Conservation (phyloP, 805 yeast genomes). For the Candida xiaguanensis region DNA sequence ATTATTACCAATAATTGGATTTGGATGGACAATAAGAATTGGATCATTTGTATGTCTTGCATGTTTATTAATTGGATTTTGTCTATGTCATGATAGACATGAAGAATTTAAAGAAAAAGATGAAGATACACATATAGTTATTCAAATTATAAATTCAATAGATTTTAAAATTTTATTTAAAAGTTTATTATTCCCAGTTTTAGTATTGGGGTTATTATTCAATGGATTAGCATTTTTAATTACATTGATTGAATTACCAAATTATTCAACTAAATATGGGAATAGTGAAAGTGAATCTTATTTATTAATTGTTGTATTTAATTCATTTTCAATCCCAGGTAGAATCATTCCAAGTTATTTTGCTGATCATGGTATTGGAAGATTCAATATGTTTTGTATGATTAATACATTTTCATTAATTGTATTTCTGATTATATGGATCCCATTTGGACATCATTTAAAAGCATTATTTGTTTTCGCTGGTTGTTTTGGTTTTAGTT, state of each 20-base stretch:
- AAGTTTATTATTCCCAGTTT: slow-evolving; percentile 17
- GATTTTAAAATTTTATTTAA: slow-evolving; percentile 22
- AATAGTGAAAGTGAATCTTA: slow-evolving; percentile 16
- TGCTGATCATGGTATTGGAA: slow-evolving; percentile 22
- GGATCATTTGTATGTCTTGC: slow-evolving; percentile 20
- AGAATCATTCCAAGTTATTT: slow-evolving; percentile 21
- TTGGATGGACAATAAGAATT: slow-evolving; percentile 27
- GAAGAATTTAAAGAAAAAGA: slow-evolving; percentile 10
- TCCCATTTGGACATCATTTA: slow-evolving; percentile 21
- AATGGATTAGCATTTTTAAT: slow-evolving; percentile 28
- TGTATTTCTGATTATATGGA: slow-evolving; percentile 21
- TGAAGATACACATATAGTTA: slow-evolving; percentile 9
- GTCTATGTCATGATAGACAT: slow-evolving; percentile 19
- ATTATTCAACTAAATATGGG: slow-evolving; percentile 24
- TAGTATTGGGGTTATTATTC: slow-evolving; percentile 23
- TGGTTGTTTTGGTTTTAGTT: slow-evolving; percentile 23
- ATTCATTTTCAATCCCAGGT: slow-evolving; percentile 25
- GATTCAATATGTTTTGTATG: slow-evolving; percentile 21
- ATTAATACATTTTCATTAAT: slow-evolving; percentile 15
- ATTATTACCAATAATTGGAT: slow-evolving; percentile 25
- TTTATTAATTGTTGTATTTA: slow-evolving; percentile 20
- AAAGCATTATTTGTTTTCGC: slow-evolving; percentile 22
- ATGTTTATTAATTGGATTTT: slow-evolving; percentile 13
- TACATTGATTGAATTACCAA: slow-evolving; percentile 20
- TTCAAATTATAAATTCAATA: slow-evolving; percentile 19